These are phyloP conservation scores for Schizosaccharomyces lindneri DNA, from an alignment of 805 yeast genomes.

Conservation along the genomic window DNA sequence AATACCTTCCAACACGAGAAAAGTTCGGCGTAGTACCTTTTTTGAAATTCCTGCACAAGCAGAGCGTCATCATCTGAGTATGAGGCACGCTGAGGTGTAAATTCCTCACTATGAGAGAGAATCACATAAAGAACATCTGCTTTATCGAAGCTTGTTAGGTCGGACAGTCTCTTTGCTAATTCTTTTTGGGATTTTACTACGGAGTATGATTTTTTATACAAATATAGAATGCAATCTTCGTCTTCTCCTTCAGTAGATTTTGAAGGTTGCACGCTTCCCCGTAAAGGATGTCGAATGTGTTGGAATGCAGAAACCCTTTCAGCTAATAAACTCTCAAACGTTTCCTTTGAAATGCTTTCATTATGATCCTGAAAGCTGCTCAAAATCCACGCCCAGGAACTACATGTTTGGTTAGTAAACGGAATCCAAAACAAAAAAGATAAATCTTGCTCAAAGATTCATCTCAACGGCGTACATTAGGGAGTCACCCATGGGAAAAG, in stretches of 20 bases:
- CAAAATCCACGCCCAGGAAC: constrained; percentile 1
- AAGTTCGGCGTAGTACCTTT: background rate
- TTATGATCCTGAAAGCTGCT: background rate
- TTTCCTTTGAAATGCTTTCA: background rate
- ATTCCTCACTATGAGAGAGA: background rate
- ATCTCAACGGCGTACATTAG: background rate
- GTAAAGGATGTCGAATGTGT: background rate
- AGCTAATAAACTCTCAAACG: background rate
- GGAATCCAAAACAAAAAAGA: background rate
- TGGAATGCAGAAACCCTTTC: background rate
- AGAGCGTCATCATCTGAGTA: background rate
- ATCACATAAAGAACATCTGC: background rate
- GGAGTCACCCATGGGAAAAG: background rate
- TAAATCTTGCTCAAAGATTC: background rate
- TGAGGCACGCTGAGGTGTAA: background rate
- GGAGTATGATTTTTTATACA: background rate
- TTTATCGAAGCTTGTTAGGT: background rate
- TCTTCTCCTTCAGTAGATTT: background rate
- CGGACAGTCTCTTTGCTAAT: background rate
- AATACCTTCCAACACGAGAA: background rate
- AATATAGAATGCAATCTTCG: background rate
- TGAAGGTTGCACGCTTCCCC: background rate
- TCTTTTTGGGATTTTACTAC: background rate
- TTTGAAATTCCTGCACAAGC: background rate
- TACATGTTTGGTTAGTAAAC: background rate